A percentile compares a stretch with the other conserved stretches of the same genome.
phyloP scores from a whole-genome alignment of 140 eudicot genomes.

The Cichorium intybus region DNA sequence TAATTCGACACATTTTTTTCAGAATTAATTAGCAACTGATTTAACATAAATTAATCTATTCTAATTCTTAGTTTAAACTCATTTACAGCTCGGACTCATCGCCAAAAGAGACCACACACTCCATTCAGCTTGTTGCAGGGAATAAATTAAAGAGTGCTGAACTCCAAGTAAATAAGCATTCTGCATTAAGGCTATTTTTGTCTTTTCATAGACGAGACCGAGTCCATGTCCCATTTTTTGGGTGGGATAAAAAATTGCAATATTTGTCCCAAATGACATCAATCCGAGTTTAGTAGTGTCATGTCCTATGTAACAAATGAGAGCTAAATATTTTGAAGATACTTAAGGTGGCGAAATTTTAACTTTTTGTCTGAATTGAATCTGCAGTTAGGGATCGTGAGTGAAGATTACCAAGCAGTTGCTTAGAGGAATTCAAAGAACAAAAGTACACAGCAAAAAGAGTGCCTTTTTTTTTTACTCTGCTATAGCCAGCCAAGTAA shows the following conservation, averaged over 20 bases:
- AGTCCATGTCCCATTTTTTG: too few relatives aligned
- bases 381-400: slow-evolving; percentile 59
- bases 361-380: slow-evolving; percentile 12
- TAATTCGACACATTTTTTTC: too few relatives aligned
- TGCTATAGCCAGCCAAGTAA: slow-evolving; percentile 27
- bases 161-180: slow-evolving; percentile 26
- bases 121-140: slow-evolving; percentile 48
- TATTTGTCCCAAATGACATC: background rate
- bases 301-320: background rate
- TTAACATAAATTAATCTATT: background rate
- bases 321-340: background rate
- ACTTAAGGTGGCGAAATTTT: background rate
- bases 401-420: slow-evolving; percentile 29
- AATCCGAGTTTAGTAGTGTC: background rate
- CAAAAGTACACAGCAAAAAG: slow-evolving; percentile 37
- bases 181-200: slow-evolving; percentile 14
- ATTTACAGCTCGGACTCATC: slow-evolving; percentile 65
- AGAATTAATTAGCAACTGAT: background rate
- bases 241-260: too few relatives aligned
- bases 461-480: slow-evolving; percentile 28
- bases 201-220: too few relatives aligned
- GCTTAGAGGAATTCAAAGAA: slow-evolving; percentile 41
- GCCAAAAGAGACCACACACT: slow-evolving; percentile 48
- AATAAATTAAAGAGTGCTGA: slow-evolving; percentile 56
- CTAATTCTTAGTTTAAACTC: slow-evolving; percentile 5